These are phyloP conservation scores for Manihot esculenta DNA, from an alignment of 441 rosid genomes.

Conservation along the genomic window DNA sequence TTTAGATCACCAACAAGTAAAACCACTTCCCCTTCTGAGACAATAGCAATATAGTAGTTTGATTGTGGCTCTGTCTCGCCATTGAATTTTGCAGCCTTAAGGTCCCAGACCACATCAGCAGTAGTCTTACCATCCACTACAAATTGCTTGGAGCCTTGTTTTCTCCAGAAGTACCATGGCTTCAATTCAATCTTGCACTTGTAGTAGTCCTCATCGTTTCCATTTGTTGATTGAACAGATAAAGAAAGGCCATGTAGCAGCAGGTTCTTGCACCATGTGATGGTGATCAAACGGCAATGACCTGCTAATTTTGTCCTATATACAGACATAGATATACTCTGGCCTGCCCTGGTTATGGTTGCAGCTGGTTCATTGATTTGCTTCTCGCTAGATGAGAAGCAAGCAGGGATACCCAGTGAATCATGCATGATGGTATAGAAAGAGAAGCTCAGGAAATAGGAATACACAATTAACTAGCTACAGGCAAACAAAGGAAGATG, in stretches of 20 bases:
- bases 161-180: constrained; percentile 94
- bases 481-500: constrained; percentile 14
- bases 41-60: constrained; percentile 74
- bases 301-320: constrained; percentile 55
- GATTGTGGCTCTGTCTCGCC: constrained; percentile 84
- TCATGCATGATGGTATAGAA: constrained; percentile 39
- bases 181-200: constrained; percentile 77
- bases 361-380: constrained; percentile 35
- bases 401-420: constrained; percentile 53
- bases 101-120: constrained; percentile 78
- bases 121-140: constrained; percentile 42
- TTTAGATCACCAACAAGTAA: constrained; percentile 75
- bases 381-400: constrained; percentile 50
- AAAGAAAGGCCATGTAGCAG: constrained; percentile 72
- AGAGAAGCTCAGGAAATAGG: too few relatives aligned
- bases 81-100: constrained; percentile 62
- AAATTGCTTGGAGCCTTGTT: constrained; percentile 78
- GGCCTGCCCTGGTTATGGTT: constrained; percentile 50
- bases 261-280: constrained; percentile 84
- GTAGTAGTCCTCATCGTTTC: constrained; percentile 36
- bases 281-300: constrained; percentile 48
- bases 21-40: constrained; percentile 73
- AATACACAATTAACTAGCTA: background rate
- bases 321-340: constrained; percentile 52
- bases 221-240: constrained; percentile 51